These are phyloP conservation scores for Vigna radiata DNA, from an alignment of 306 rosid genomes.

Conservation along the genomic window DNA sequence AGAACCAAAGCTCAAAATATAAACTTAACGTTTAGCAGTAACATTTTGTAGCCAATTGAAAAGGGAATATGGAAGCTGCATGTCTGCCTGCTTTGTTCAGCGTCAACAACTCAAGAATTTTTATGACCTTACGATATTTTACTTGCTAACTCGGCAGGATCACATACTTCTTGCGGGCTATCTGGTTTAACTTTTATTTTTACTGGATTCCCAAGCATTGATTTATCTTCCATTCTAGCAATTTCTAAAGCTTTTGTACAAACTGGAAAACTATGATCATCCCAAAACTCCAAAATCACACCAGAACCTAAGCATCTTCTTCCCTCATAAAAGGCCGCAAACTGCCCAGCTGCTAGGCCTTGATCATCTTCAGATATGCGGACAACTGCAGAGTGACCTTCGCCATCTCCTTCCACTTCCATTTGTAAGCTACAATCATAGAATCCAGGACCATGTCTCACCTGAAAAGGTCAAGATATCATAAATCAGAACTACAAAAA, in stretches of 20 bases:
- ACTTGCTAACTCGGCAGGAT: slow-evolving; percentile 43
- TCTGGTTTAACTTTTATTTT: slow-evolving; percentile 85
- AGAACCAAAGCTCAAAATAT: slow-evolving; percentile 25
- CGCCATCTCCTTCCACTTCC: slow-evolving; percentile 58
- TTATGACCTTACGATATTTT: slow-evolving; percentile 32
- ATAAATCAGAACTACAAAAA: slow-evolving; percentile 18
- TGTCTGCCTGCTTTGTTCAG: slow-evolving; percentile 37
- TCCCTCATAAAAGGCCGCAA: slow-evolving; percentile 84
- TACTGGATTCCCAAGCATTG: slow-evolving; percentile 88
- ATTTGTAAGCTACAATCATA: slow-evolving; percentile 66
- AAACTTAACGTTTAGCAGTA: slow-evolving; percentile 47
- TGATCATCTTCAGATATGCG: slow-evolving; percentile 79
- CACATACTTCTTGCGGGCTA: slow-evolving; percentile 33
- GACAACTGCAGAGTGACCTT: slow-evolving; percentile 69
- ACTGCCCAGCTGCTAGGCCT: slow-evolving; percentile 97
- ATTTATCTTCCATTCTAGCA: slow-evolving; percentile 82
- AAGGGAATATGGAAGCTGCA: slow-evolving; percentile 25
- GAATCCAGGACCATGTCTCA: slow-evolving; percentile 92
- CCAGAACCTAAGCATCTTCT: slow-evolving; percentile 88
- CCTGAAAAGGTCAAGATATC: slow-evolving; percentile 61
- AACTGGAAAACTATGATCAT: slow-evolving; percentile 84
- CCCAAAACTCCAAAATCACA: slow-evolving; percentile 89
- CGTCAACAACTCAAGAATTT: slow-evolving; percentile 40
- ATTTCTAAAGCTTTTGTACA: slow-evolving; percentile 77
- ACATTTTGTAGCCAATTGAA: slow-evolving; percentile 46